Evolutionary conservation across 2,329 filamentous ascomycete genomes (phyloP).

Genomic region (Sarocladium brachiariae): DNA sequence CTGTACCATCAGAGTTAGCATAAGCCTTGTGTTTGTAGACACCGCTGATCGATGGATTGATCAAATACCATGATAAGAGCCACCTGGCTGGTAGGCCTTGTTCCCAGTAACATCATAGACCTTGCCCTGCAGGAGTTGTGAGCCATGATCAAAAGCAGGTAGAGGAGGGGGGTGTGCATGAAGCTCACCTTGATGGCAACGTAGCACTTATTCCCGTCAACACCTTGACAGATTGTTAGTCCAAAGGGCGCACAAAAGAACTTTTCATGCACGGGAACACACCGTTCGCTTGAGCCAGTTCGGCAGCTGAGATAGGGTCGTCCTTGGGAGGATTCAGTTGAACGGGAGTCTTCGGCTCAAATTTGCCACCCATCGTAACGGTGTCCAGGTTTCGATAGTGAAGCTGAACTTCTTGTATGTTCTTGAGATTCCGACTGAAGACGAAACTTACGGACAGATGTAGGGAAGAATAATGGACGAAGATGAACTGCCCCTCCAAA

Average conservation of each 20-base stretch:
- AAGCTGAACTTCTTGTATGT: background rate
- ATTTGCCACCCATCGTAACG: constrained; percentile 51
- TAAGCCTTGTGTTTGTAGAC: background rate
- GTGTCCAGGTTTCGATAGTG: background rate
- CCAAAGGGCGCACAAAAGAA: background rate
- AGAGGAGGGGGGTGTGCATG: constrained; percentile 4
- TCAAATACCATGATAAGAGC: constrained; percentile 73
- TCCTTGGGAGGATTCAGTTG: constrained; percentile 77
- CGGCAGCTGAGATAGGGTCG: constrained; percentile 74
- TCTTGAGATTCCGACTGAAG: background rate
- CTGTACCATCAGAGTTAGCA: constrained; percentile 37
- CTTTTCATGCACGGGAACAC: constrained; percentile 23
- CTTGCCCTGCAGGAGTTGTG: constrained; percentile 54
- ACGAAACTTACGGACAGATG: background rate
- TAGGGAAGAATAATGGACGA: background rate
- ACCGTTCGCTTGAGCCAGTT: constrained; percentile 81
- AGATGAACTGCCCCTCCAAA: constrained; percentile 1
- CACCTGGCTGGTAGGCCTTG: constrained; percentile 73
- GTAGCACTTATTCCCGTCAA: constrained; percentile 57
- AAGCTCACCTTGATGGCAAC: constrained; percentile 61
- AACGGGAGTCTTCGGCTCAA: constrained; percentile 72
- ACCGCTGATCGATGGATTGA: too few species aligned
- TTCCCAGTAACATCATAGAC: constrained; percentile 94
- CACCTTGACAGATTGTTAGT: constrained; percentile 38
- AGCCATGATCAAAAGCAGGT: background rate